Evolutionary conservation across 2,329 filamentous ascomycete genomes (phyloP).

Genomic region (Gliomastix tumulicola): DNA sequence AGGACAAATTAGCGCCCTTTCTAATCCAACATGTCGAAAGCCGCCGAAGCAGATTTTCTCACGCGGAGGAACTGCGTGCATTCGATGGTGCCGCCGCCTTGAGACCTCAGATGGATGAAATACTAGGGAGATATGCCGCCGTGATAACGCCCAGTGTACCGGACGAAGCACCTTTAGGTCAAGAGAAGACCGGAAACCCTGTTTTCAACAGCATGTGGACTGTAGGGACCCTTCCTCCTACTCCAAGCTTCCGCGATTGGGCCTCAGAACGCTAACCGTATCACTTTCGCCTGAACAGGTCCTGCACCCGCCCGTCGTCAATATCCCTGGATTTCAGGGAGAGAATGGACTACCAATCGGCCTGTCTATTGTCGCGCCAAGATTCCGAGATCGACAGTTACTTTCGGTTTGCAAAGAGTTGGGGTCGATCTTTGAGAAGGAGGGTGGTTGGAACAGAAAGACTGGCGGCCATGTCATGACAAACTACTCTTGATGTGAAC

Average conservation of each 20-base stretch:
- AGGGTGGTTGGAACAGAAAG: conserved; percentile 26
- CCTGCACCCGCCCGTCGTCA: conserved; percentile 55
- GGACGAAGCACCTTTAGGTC: conserved; percentile 47
- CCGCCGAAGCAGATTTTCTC: too few species aligned
- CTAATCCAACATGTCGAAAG: conserved; percentile 3
- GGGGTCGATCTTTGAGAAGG: conserved; percentile 20
- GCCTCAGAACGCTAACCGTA: too few species aligned
- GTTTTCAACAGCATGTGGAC: conserved; percentile 44
- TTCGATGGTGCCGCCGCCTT: conserved; percentile 43
- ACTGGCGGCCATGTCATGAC: too few species aligned
- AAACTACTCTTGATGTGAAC: too few species aligned
- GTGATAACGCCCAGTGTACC: conserved; percentile 48
- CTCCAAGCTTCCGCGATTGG: neutral
- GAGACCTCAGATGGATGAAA: conserved; percentile 41
- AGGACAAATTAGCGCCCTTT: conserved; percentile 34
- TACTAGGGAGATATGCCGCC: conserved; percentile 39
- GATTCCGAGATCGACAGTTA: conserved; percentile 38
- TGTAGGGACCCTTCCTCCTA: conserved; percentile 18
- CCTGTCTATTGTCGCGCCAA: conserved; percentile 40
- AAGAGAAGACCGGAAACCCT: conserved; percentile 40
- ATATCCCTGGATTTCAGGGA: conserved; percentile 56
- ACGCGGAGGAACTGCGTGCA: conserved; percentile 21
- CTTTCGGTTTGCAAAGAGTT: conserved; percentile 30
- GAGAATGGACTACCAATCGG: conserved; percentile 49
- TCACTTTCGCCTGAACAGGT: conserved; percentile 14